Evolutionary conservation across 768 basidiomycete genomes (phyloP).

Genomic region (Termitomyces sp.): DNA sequence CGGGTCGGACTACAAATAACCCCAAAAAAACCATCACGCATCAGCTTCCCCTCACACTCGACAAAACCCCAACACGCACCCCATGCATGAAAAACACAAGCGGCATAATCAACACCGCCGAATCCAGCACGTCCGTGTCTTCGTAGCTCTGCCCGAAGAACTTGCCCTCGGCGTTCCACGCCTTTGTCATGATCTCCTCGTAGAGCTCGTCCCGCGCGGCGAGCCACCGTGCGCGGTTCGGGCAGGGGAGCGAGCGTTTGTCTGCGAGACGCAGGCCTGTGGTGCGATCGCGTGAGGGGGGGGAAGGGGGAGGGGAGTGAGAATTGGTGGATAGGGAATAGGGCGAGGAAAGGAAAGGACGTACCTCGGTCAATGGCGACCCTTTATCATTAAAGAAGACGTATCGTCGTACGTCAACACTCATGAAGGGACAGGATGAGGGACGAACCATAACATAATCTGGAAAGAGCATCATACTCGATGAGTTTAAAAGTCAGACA

Average conservation of each 20-base stretch:
- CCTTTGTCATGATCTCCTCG: slow-evolving; percentile 88
- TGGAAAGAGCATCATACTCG: slow-evolving; percentile 29
- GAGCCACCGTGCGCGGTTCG: slow-evolving; percentile 65
- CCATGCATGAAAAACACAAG: slow-evolving; percentile 87
- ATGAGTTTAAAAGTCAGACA: background rate
- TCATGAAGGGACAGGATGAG: background rate
- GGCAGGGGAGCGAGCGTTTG: slow-evolving; percentile 89
- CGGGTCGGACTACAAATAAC: slow-evolving; percentile 65
- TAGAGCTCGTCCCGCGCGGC: slow-evolving; percentile 76
- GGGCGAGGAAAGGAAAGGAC: background rate
- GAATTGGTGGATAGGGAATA: background rate
- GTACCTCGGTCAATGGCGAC: slow-evolving; percentile 89
- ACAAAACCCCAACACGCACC: slow-evolving; percentile 27
- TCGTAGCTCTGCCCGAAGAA: slow-evolving; percentile 91
- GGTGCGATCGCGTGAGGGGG: background rate
- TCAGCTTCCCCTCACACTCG: slow-evolving; percentile 8
- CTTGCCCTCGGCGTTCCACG: slow-evolving; percentile 68
- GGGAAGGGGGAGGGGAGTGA: background rate
- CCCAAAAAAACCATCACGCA: background rate
- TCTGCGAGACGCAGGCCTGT: slow-evolving; percentile 84
- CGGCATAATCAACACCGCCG: slow-evolving; percentile 88
- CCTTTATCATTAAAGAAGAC: slow-evolving; percentile 34
- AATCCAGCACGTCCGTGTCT: slow-evolving; percentile 74
- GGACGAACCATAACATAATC: slow-evolving; percentile 81
- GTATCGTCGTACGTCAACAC: background rate